phyloP scores from a whole-genome alignment of 176 grass and related monocot genomes.

The Thalia dealbata region DNA sequence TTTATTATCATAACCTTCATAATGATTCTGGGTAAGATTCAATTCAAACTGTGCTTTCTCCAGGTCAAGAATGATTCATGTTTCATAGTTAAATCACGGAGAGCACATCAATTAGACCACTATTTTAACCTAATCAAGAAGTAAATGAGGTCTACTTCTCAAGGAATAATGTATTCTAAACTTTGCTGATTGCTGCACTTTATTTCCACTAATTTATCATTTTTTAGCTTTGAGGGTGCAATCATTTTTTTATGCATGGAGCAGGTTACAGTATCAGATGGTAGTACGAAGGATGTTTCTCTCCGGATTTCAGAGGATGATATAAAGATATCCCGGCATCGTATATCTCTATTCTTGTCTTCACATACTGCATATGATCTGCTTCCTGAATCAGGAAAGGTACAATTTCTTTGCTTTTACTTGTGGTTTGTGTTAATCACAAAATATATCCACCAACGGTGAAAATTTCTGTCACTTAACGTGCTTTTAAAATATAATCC shows the following conservation, averaged over 20 bases:
- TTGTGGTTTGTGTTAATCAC: neutral
- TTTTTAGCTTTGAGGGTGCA: neutral
- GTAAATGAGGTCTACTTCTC: neutral
- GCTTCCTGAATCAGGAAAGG: constrained; percentile 88
- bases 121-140: neutral
- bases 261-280: constrained; percentile 35
- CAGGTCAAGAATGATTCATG: too few species aligned
- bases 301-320: constrained; percentile 59
- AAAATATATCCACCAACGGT: too few species aligned
- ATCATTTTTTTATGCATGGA: constrained; percentile 1
- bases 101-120: too few species aligned
- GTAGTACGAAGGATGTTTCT: constrained; percentile 27
- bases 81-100: too few species aligned
- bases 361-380: constrained; percentile 73
- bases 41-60: too few species aligned
- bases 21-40: too few species aligned
- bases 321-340: constrained; percentile 51
- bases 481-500: neutral
- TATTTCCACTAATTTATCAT: neutral
- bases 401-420: constrained; percentile 26
- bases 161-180: neutral
- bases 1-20: too few species aligned
- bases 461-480: constrained; percentile 6
- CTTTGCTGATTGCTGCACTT: neutral
- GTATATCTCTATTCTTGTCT: constrained; percentile 60